Base-by-base conservation (phyloP, 2,329 filamentous ascomycete genomes). In the Aspergillus hiratsukae region DNA sequence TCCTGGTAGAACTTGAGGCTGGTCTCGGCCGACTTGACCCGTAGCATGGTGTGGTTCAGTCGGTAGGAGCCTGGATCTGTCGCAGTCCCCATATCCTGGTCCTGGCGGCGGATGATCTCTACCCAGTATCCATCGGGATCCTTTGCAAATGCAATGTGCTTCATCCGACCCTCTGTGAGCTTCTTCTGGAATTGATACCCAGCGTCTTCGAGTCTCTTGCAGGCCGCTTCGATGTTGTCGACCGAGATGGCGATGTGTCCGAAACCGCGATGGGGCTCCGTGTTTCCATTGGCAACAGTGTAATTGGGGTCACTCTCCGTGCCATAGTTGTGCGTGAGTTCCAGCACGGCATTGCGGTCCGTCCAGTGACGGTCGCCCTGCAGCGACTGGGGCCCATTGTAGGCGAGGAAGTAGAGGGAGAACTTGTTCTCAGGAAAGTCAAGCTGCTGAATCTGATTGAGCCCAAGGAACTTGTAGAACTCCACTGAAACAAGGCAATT, bases 121-220 rank as follows among this genome's bases (percentile, higher is more conserved):
- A 80, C 76, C 80, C 90, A 92, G 74, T 93, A 93, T 37, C 85
- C 87, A 73, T 96, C 90, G 0, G 91, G 91, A 65, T 96, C 91
- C 54, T 96, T 83, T 1, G 82, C 92, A 71, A 97, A 97, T 0
- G 93, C 94, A 68, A 97, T 96, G 68, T 89, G 77, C 68, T 82
- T 83, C 90, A 95, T 96, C 56, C 87, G 83, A 2, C 94, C 94
- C 63, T 97, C 93, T 0, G 85, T 85, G 56, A 97, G 80, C 77
- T 90, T 95, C 85, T 97, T 97, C 81, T 97, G 91, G 77, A 97
- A 99, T 61, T 83, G 83, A 77, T 96, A 96, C 0, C 92, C 92
- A 6, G 89, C 91, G 70, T 93, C 89, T 73, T 96, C 91, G 58
- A 99, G 83, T 56, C 92, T 84, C 78, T 91, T 80, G 79, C 94